Evolutionary conservation across 2,329 filamentous ascomycete species (phyloP).

Genomic region (Corynespora cassiicola): DNA sequence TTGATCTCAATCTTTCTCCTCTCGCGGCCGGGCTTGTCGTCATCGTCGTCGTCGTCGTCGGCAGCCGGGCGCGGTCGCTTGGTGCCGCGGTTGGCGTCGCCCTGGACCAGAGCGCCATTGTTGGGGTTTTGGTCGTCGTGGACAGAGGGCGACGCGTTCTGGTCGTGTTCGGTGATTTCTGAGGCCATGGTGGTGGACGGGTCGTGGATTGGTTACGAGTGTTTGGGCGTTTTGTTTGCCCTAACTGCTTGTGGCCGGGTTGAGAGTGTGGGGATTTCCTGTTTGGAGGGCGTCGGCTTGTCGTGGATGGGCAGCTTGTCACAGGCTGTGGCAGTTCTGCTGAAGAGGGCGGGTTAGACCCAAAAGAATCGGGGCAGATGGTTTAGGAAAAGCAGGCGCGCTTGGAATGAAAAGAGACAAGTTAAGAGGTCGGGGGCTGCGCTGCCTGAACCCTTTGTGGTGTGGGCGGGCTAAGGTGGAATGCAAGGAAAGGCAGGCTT

Average conservation of each 20-base stretch:
- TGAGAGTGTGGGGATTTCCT: constrained; percentile 43
- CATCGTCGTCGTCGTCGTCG: constrained; percentile 96
- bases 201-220: constrained; percentile 36
- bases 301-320: constrained; percentile 37
- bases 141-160: constrained; percentile 57
- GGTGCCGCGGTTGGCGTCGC: constrained; percentile 77
- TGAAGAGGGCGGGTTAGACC: constrained; percentile 37
- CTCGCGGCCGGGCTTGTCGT: constrained; percentile 97
- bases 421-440: constrained; percentile 41
- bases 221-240: constrained; percentile 43
- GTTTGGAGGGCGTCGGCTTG: constrained; percentile 33
- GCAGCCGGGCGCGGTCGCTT: constrained; percentile 84
- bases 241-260: constrained; percentile 48
- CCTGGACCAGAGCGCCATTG: constrained; percentile 58
- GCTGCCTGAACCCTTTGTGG: constrained; percentile 39
- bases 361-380: constrained; percentile 37
- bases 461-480: constrained; percentile 38
- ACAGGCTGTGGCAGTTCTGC: constrained; percentile 32
- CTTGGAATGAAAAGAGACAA: constrained; percentile 42
- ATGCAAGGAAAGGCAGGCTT: constrained; percentile 42
- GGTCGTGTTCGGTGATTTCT: constrained; percentile 59
- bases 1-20: constrained; percentile 99
- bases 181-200: constrained; percentile 48
- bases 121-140: constrained; percentile 67
- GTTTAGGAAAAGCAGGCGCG: constrained; percentile 46